phyloP scores from a whole-genome alignment of 176 grass and related monocot species.

The Tillandsia leiboldiana region DNA sequence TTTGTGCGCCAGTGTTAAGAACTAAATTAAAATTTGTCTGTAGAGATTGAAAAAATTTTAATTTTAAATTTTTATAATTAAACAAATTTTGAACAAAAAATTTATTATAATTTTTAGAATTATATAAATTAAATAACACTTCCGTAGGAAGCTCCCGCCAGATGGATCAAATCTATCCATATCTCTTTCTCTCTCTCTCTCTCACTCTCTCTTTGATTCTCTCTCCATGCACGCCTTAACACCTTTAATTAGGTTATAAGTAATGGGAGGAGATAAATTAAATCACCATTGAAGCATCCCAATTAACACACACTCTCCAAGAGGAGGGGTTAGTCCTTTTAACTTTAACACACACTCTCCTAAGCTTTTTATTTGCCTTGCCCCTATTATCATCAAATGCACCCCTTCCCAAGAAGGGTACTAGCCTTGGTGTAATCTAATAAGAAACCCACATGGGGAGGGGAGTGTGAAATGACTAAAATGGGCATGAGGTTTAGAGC shows the following conservation, averaged over 20 bases:
- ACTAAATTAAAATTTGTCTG: no score
- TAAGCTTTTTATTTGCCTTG: slow-evolving; percentile 31
- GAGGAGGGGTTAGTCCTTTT: slow-evolving; percentile 37
- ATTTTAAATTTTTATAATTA: no score
- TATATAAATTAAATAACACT: no score
- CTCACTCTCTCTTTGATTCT: no score
- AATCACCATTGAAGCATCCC: slow-evolving; percentile 65
- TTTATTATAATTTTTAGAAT: no score
- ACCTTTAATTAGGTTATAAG: background rate
- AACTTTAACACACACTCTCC: slow-evolving; percentile 71
- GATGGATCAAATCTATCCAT: no score
- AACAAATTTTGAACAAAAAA: no score
- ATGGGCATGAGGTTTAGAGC: slow-evolving; percentile 3
- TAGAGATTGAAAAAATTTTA: no score
- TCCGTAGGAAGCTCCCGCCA: no score
- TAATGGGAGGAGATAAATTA: background rate
- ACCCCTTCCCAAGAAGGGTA: slow-evolving; percentile 32
- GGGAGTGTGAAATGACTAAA: slow-evolving; percentile 4
- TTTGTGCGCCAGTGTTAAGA: no score
- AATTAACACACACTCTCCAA: slow-evolving; percentile 62
- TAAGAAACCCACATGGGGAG: background rate
- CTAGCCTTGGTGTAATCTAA: background rate
- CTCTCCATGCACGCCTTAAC: no score
- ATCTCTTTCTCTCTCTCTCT: no score
- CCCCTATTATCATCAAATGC: slow-evolving; percentile 59